Base-by-base conservation (phyloP, 176 grass and related monocot genomes). In the Aegilops tauschii region DNA sequence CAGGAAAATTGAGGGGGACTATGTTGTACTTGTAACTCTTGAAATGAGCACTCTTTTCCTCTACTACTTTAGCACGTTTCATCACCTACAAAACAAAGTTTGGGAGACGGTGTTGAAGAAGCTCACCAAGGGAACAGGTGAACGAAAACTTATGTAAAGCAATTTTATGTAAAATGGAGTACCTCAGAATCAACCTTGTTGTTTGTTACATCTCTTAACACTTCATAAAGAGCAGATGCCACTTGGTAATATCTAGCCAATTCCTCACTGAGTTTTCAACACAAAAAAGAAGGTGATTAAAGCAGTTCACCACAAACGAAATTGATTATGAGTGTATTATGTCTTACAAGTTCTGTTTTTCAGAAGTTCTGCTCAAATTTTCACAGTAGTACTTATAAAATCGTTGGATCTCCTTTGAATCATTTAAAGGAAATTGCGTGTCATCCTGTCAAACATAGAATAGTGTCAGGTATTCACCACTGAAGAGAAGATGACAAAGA, bases 1-100 rank as follows among this genome's bases (percentile, higher is more conserved):
- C 88, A 84, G 88, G 83, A 84, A 95, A 75, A 86, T 84, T 82
- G 54, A 95, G 86, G 78, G 90, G 88, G 81, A 95, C 84, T 86
- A 95, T 92, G 62, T 95, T 95, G 32, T 90, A 90, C 85, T 84
- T 90, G 80, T 92, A 95, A 58, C 80, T 87, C 81, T 73, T 82
- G 87, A 95, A 95, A 76, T 90, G 88, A 83, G 37, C 20, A 58
- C 73, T 89, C 65, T 90, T 90, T 52, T 85, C 64, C 80, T 92
- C 93, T 5, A 92, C 71, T 61, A 92, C 84, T 80, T 61, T 69
- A 30, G 88, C 90, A 84, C 29, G 77, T 42, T 72, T 86, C n/a
- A 32, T 73, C 52, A 84, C 88, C 93, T 95, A 83, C 9, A 86
- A 69, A 83, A 66, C 29, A 86, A 71, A 63, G 50, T 73, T 52